Evolutionary conservation across 768 basidiomycete genomes (phyloP).

Genomic region (Crucibulum laeve): DNA sequence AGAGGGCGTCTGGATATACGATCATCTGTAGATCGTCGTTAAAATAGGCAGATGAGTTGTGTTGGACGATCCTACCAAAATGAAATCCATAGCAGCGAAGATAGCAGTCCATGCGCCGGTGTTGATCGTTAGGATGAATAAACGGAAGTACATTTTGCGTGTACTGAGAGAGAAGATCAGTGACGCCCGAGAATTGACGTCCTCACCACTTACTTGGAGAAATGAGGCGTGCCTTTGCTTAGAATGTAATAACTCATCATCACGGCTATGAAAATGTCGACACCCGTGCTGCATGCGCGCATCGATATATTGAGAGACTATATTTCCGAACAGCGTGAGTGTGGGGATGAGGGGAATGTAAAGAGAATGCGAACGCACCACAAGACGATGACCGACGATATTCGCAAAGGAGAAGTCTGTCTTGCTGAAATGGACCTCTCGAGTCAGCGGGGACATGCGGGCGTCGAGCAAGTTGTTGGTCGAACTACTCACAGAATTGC

Average conservation of each 20-base stretch:
- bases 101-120: conserved; percentile 13
- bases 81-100: conserved; percentile 8
- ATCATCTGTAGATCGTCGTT: conserved; percentile 5
- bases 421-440: too few relatives aligned
- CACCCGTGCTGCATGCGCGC: background rate
- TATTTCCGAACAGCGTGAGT: too few relatives aligned
- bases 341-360: too few relatives aligned
- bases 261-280: background rate
- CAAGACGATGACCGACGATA: too few relatives aligned
- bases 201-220: background rate
- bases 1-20: conserved; percentile 6
- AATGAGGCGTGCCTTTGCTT: background rate
- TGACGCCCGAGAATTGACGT: background rate
- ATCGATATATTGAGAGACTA: background rate
- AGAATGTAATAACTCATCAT: background rate
- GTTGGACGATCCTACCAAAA: conserved; percentile 4
- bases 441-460: too few relatives aligned
- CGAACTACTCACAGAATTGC: too few relatives aligned
- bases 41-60: background rate
- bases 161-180: conserved; percentile 3
- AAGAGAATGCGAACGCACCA: too few relatives aligned
- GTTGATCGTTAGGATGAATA: conserved; percentile 10
- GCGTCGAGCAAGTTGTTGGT: too few relatives aligned
- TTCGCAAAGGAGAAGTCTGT: too few relatives aligned
- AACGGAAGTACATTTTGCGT: conserved; percentile 3